phyloP scores from a whole-genome alignment of 805 yeast genomes.

The Saccharomyces eubayanus region DNA sequence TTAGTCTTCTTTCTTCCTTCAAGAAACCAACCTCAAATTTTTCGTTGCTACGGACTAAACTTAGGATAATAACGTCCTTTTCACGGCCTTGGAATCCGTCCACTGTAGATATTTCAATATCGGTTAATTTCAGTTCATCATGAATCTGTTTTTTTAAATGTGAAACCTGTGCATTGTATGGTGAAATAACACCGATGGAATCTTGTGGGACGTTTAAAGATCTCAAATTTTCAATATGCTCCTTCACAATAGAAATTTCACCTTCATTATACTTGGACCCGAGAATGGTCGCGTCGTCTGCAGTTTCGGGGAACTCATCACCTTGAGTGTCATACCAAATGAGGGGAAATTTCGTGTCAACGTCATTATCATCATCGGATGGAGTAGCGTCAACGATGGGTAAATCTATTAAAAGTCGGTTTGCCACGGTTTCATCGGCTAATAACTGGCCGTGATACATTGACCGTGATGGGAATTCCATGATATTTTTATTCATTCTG shows the following conservation, averaged over 20 bases:
- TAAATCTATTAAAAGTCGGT: conserved; percentile 47
- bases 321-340: conserved; percentile 94
- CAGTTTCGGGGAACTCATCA: conserved; percentile 64
- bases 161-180: conserved; percentile 82
- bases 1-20: conserved; percentile 67
- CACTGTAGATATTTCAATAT: conserved; percentile 75
- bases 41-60: conserved; percentile 77
- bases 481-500: conserved; percentile 73
- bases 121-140: conserved; percentile 26
- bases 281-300: conserved; percentile 27
- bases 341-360: conserved; percentile 44
- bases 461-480: conserved; percentile 64
- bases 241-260: conserved; percentile 55
- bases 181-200: conserved; percentile 79
- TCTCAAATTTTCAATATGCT: conserved; percentile 48
- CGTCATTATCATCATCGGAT: conserved; percentile 31
- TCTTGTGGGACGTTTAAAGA: conserved; percentile 43
- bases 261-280: conserved; percentile 69
- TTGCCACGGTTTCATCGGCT: conserved; percentile 54
- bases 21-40: conserved; percentile 70
- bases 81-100: conserved; percentile 98
- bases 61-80: conserved; percentile 73
- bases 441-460: conserved; percentile 55
- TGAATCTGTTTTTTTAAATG: conserved; percentile 42
- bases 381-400: conserved; percentile 33